phyloP scores from a whole-genome alignment of 805 yeast species.

The Debaryomyces prosopidis region DNA sequence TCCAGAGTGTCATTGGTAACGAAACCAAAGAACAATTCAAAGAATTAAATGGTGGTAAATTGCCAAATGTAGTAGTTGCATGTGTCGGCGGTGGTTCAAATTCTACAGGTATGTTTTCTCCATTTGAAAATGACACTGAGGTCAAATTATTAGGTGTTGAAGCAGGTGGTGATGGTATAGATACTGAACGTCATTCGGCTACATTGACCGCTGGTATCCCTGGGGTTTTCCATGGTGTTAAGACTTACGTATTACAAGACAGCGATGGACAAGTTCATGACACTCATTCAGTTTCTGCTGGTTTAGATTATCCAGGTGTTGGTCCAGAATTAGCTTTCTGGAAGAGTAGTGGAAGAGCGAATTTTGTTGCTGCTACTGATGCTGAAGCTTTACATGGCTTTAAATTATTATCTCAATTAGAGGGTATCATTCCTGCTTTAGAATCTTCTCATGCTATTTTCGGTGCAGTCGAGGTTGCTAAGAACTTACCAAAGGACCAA shows the following conservation, averaged over 20 bases:
- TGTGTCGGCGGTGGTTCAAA: conserved; percentile 99
- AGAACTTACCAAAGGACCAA: conserved; percentile 75
- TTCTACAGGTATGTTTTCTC: conserved; percentile 93
- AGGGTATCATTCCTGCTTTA: conserved; percentile 98
- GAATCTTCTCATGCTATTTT: conserved; percentile 96
- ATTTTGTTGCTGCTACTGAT: conserved; percentile 89
- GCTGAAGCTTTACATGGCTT: conserved; percentile 94
- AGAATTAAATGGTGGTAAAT: conserved; percentile 71
- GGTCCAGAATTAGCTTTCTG: conserved; percentile 97
- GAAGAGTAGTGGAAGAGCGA: conserved; percentile 92
- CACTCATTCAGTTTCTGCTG: conserved; percentile 98
- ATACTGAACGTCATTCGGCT: conserved; percentile 88
- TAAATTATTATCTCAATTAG: conserved; percentile 82
- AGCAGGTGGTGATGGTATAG: conserved; percentile 98
- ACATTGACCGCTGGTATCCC: conserved; percentile 93
- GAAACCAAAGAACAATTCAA: conserved; percentile 93
- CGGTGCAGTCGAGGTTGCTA: conserved; percentile 87
- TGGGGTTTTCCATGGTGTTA: conserved; percentile 98
- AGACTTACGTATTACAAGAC: conserved; percentile 88
- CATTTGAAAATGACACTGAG: conserved; percentile 77
- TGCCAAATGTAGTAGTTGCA: conserved; percentile 94
- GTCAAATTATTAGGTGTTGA: conserved; percentile 92
- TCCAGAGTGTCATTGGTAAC: conserved; percentile 95
- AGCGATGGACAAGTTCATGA: conserved; percentile 95
- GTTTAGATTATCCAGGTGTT: conserved; percentile 98